Base-by-base conservation (phyloP, 352 stramenopile species). In the Globisporangium paroecandrum region DNA sequence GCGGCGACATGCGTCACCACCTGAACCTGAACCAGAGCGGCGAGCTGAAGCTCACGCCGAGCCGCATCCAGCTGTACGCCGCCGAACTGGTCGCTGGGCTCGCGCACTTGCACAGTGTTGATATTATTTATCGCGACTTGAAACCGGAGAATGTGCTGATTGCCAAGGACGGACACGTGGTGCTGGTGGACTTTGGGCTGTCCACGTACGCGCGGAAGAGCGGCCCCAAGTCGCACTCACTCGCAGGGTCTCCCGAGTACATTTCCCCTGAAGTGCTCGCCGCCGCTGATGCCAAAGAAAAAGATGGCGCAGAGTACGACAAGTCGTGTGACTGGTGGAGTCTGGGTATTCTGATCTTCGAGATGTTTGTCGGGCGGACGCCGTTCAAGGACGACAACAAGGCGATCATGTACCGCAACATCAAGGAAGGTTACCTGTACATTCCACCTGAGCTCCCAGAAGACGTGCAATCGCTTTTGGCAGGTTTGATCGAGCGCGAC, bases 321-420 rank as follows among this genome's bases (percentile, higher is more conserved):
- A 80, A 86, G 59, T 76, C 79, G 56, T 96, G 92, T 58, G 92
- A 98, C 65, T 98, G 91, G 89, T 95, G 90, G 90, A 96, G 89
- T 67, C 73, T 97, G 6, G 92, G 92, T 24, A 94, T 97, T 60
- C 66, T 98, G 25, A 78, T 97, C 51, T 97, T 96, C 60, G 91
- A 98, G 69, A 97, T 98, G 89, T 87, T 83, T 67, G 70, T 94
- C 8, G 92, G 92, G 12, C 85, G 87, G 12, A 97, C 92, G n/a
- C 91, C 91, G n/a, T 98, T 98, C 76, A 95, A 96, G 65, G 89
- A 95, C 59, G 82, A 91, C 24, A 97, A 97, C 76, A 85, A 91
- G 69, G 82, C 91, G 13, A 91, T 95, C 66, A 97, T 97, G 87
- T 97, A 97, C 78, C 83, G 91, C 62, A 94, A 97, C 69, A 97